Conservation (phyloP, 257 asterid species). For the Thymus quinquecostatus region DNA sequence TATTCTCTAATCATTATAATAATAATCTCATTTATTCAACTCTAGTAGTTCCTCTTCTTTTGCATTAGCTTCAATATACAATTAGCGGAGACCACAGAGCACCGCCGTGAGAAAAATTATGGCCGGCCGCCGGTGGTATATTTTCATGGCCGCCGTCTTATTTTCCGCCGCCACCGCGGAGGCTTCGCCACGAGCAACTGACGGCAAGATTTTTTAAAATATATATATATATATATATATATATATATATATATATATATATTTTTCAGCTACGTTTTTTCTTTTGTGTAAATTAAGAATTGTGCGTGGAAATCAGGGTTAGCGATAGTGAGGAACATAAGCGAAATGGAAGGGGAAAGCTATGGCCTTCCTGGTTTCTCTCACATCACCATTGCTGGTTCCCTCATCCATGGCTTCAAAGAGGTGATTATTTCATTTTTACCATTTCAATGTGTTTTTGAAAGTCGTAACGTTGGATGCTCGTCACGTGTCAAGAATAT, state of each 20-base stretch:
- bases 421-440: constrained; percentile 44
- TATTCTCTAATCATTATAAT: no score
- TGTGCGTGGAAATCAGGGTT: constrained; percentile 31
- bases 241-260: no score
- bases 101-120: constrained; percentile 3
- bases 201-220: constrained; percentile 33
- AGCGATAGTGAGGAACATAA: constrained; percentile 56
- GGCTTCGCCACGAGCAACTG: constrained; percentile 39
- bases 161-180: constrained; percentile 28
- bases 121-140: constrained; percentile 12
- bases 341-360: constrained; percentile 50
- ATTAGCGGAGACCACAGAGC: not conserved
- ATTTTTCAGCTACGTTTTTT: not conserved
- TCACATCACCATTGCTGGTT: constrained; percentile 64
- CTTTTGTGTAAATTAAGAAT: not conserved
- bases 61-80: not conserved
- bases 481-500: not conserved
- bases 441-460: not conserved
- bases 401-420: constrained; percentile 59
- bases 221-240: no score
- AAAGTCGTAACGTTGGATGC: not conserved
- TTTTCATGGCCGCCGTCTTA: constrained; percentile 26
- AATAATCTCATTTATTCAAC: not conserved
- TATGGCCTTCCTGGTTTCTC: constrained; percentile 64
- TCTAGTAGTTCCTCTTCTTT: not conserved